Conservation (phyloP, 305 asterid genomes). For the Fraxinus paxiana region DNA sequence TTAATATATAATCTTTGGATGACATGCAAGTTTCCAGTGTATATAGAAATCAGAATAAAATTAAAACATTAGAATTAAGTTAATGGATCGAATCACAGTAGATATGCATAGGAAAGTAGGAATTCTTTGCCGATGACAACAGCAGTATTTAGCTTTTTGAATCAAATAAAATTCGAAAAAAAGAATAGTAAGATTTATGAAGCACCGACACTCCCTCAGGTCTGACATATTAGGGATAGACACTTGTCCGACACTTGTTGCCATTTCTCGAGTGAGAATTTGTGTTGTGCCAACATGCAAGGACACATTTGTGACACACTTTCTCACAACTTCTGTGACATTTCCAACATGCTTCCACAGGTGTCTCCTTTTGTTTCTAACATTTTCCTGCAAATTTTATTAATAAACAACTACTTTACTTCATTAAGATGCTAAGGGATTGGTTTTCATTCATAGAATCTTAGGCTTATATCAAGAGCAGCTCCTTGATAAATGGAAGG, state of each 20-base stretch:
- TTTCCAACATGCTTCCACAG: neutral
- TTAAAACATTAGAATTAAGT: neutral
- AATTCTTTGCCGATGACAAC: neutral
- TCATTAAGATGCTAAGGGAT: neutral
- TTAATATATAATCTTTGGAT: neutral
- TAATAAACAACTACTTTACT: neutral
- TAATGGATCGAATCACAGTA: neutral
- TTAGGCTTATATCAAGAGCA: neutral
- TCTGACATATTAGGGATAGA: neutral
- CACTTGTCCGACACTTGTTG: neutral
- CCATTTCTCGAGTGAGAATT: neutral
- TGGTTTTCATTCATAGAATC: neutral
- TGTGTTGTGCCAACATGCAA: neutral
- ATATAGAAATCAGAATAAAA: neutral
- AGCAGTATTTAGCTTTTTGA: neutral
- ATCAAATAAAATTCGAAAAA: neutral
- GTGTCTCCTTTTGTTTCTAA: neutral
- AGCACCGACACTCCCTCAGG: neutral
- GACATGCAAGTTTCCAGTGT: neutral
- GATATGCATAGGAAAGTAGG: neutral
- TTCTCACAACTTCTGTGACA: neutral
- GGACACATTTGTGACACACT: neutral
- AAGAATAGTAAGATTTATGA: neutral
- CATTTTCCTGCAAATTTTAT: neutral
- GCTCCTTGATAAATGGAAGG: neutral